Conservation (phyloP, 169 alveolate species). For the Hepatocystis sp. region DNA sequence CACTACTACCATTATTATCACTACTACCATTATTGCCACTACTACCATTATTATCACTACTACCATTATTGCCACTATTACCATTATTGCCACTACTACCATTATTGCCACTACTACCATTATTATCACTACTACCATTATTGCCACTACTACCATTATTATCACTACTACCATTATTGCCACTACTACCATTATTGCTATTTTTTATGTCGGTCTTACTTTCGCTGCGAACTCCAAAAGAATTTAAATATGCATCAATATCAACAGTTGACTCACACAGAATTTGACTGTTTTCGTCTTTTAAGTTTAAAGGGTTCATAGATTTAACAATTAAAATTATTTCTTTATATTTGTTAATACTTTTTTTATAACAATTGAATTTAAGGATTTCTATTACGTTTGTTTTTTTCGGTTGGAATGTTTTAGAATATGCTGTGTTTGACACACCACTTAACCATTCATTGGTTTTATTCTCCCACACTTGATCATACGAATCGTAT, state of each 20-base stretch:
- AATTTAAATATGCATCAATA: slow-evolving; percentile 28
- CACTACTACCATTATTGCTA: neutral
- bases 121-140: neutral
- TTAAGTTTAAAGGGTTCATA: slow-evolving; percentile 22
- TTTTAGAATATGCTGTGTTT: too few species aligned
- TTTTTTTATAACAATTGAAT: slow-evolving; percentile 39
- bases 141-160: neutral
- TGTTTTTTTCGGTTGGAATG: too few species aligned
- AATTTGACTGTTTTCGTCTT: slow-evolving; percentile 21
- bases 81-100: neutral
- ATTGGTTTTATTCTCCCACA: neutral
- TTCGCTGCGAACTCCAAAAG: slow-evolving; percentile 1
- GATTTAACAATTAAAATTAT: slow-evolving; percentile 34
- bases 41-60: neutral
- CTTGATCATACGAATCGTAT: neutral
- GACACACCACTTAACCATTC: neutral
- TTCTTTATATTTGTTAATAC: slow-evolving; percentile 1
- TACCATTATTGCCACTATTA: neutral
- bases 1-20: neutral
- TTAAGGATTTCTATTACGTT: slow-evolving; percentile 13
- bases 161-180: neutral
- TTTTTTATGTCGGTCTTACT: neutral
- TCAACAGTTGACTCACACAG: slow-evolving; percentile 31
- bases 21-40: neutral
- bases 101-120: neutral